A percentile compares a stretch with the other conserved stretches of the same genome.
Conservation (phyloP, 164 flowering plant species). For the Tetracentron sinense region DNA sequence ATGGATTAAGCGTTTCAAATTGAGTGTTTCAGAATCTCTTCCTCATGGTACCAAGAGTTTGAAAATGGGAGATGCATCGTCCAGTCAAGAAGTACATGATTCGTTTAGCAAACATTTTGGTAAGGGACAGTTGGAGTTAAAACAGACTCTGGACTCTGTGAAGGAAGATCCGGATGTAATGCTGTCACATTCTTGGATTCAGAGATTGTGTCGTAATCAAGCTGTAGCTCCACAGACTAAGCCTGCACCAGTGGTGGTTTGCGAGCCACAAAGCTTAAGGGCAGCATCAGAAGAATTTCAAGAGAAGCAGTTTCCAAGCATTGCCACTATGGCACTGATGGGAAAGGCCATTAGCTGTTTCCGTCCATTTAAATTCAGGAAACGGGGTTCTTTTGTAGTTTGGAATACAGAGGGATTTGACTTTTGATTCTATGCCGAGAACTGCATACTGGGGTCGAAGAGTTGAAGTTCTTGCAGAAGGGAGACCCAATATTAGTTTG, state of each 20-base stretch:
- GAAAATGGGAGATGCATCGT: constrained; percentile 33
- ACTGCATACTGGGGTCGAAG: too few relatives aligned
- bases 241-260: constrained; percentile 20
- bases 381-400: constrained; percentile 51
- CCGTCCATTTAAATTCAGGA: constrained; percentile 49
- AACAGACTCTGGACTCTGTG: constrained; percentile 17
- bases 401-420: constrained; percentile 72
- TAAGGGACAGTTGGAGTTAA: constrained; percentile 18
- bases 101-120: constrained; percentile 15
- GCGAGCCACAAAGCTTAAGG: constrained; percentile 44
- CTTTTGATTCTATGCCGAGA: too few relatives aligned
- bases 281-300: constrained; percentile 28
- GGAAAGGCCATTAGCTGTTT: constrained; percentile 69
- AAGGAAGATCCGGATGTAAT: constrained; percentile 23
- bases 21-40: constrained; percentile 33
- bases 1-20: constrained; percentile 81
- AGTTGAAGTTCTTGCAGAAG: too few relatives aligned
- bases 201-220: constrained; percentile 49
- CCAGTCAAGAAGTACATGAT: constrained; percentile 33
- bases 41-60: constrained; percentile 44
- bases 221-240: constrained; percentile 17
- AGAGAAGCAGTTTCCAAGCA: constrained; percentile 69
- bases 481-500: too few relatives aligned
- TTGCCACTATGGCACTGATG: constrained; percentile 92
- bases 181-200: constrained; percentile 69